phyloP scores from a whole-genome alignment of 768 basidiomycete genomes.

The Leucosporidium scottii region DNA sequence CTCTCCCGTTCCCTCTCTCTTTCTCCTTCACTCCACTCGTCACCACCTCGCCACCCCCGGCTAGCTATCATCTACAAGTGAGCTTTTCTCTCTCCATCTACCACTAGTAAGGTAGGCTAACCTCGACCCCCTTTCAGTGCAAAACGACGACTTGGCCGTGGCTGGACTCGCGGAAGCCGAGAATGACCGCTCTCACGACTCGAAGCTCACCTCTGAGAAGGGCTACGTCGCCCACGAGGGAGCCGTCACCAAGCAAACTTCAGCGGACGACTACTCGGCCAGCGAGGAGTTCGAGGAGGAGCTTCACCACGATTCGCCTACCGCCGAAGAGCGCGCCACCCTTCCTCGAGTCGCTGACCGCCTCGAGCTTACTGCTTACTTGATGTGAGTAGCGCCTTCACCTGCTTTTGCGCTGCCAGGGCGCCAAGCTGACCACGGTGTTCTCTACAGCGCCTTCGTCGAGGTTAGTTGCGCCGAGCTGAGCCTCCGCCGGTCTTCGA shows the following conservation, averaged over 20 bases:
- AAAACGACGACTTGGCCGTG: not conserved
- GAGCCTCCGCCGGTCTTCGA: too few species aligned
- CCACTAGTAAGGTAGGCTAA: too few species aligned
- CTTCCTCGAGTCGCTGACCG: conserved; percentile 33
- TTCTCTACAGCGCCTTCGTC: too few species aligned
- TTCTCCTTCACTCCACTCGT: not conserved
- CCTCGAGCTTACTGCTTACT: conserved; percentile 42
- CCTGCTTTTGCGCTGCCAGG: too few species aligned
- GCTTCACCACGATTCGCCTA: conserved; percentile 22
- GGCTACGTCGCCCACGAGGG: not conserved
- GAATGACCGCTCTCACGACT: not conserved
- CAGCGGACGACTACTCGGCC: not conserved
- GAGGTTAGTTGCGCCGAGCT: too few species aligned
- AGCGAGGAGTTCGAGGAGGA: not conserved
- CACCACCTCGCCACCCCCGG: not conserved
- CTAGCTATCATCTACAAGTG: too few species aligned
- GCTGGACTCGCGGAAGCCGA: not conserved
- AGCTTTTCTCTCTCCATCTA: too few species aligned
- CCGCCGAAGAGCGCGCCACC: conserved; percentile 35
- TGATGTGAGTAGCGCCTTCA: conserved; percentile 14
- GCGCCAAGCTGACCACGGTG: too few species aligned
- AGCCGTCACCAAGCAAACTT: not conserved
- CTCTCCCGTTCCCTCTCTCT: too few species aligned
- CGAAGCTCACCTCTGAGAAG: not conserved
- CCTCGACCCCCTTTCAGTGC: not conserved